Conservation (phyloP, 768 basidiomycete genomes). For the Kondoa subrosea region DNA sequence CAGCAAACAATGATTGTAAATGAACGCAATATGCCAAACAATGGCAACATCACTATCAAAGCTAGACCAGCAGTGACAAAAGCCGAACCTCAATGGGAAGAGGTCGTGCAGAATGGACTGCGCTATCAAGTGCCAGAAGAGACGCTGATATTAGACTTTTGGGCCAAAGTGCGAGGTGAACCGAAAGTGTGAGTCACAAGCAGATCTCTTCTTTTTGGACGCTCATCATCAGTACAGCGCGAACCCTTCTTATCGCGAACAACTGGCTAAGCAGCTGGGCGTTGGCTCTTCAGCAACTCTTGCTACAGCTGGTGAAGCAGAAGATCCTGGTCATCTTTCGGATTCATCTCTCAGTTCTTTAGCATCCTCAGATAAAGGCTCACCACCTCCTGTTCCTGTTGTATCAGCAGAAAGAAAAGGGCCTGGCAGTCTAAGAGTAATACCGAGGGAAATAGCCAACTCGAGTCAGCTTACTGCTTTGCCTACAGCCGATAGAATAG, state of each 20-base stretch:
- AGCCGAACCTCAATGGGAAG: constrained; percentile 42
- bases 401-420: not conserved
- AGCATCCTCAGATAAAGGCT: not conserved
- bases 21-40: constrained; percentile 60
- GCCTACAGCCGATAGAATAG: not conserved
- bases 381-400: not conserved
- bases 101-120: constrained; percentile 57
- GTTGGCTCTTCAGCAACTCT: not conserved
- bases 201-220: not conserved
- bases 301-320: not conserved
- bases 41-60: constrained; percentile 78
- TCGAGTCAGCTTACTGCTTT: not conserved
- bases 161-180: constrained; percentile 45
- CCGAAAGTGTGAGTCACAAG: not conserved
- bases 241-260: not conserved
- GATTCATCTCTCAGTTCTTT: not conserved
- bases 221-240: not conserved
- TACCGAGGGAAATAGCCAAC: not conserved
- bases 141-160: constrained; percentile 84
- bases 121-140: constrained; percentile 85
- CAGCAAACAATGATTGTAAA: constrained; percentile 52
- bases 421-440: not conserved
- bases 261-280: constrained; percentile 8
- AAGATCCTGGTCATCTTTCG: not conserved
- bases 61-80: constrained; percentile 42